Evolutionary conservation across 176 grass and related monocot genomes (phyloP).

Genomic region (Zea mays): DNA sequence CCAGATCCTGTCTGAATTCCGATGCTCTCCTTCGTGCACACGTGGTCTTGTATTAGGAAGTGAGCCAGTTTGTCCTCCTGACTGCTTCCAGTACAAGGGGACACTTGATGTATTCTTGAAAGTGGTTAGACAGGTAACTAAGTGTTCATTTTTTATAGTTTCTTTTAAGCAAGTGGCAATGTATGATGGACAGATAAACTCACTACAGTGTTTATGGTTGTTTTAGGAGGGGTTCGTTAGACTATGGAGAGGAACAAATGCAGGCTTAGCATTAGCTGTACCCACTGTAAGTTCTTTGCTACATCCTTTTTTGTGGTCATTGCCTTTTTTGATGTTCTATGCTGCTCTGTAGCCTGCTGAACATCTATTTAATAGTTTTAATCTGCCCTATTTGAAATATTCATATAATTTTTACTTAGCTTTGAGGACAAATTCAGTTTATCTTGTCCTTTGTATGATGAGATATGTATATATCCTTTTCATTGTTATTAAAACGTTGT

Average conservation of each 20-base stretch:
- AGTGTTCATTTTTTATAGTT: neutral
- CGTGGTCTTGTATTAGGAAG: slow-evolving; percentile 67
- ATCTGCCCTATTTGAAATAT: slow-evolving; percentile 6
- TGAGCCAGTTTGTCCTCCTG: slow-evolving; percentile 72
- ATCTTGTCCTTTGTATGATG: too few species aligned
- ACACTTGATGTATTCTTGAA: slow-evolving; percentile 92
- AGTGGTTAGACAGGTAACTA: slow-evolving; percentile 78
- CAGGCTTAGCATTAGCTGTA: slow-evolving; percentile 90
- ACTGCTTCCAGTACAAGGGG: slow-evolving; percentile 94
- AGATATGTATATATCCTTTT: too few species aligned
- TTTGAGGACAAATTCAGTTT: neutral
- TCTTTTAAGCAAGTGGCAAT: neutral
- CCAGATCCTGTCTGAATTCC: slow-evolving; percentile 79
- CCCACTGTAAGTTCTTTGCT: slow-evolving; percentile 54
- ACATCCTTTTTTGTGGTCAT: neutral
- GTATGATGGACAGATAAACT: neutral
- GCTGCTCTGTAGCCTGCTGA: neutral
- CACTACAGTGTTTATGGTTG: neutral
- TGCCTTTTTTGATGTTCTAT: neutral
- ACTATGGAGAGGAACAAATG: slow-evolving; percentile 96
- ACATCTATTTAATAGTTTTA: slow-evolving; percentile 18
- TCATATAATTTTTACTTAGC: neutral
- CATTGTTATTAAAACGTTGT: too few species aligned
- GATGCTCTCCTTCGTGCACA: slow-evolving; percentile 82
- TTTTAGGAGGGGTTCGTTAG: slow-evolving; percentile 85